Conservation (phyloP, 805 yeast genomes). For the Metschnikowia vanudenii region DNA sequence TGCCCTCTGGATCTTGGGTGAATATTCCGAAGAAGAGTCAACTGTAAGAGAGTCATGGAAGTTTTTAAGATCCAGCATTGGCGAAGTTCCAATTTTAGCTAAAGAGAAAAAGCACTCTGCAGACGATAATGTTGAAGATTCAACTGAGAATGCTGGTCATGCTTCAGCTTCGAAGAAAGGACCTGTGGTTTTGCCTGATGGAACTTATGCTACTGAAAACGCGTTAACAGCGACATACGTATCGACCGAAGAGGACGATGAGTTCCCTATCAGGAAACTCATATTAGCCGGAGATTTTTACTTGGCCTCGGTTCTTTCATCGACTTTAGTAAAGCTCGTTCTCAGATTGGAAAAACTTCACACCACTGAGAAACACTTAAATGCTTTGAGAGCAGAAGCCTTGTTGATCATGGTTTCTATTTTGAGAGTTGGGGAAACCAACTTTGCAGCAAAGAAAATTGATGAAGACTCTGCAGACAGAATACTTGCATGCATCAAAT, state of each 20-base stretch:
- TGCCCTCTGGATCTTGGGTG: conserved; percentile 95
- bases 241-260: conserved; percentile 37
- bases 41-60: conserved; percentile 86
- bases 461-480: conserved; percentile 98
- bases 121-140: conserved; percentile 25
- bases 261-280: conserved; percentile 77
- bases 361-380: conserved; percentile 54
- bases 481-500: conserved; percentile 80
- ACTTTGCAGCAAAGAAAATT: conserved; percentile 65
- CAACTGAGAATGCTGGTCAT: conserved; percentile 8
- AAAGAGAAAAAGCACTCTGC: conserved; percentile 52
- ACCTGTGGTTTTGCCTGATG: conserved; percentile 94
- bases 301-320: conserved; percentile 81
- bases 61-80: conserved; percentile 75
- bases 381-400: conserved; percentile 93
- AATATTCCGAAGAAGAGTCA: conserved; percentile 69
- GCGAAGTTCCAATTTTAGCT: conserved; percentile 87
- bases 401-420: conserved; percentile 89
- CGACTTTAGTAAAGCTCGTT: conserved; percentile 85
- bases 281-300: conserved; percentile 87
- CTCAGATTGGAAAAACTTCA: conserved; percentile 66
- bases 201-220: conserved; percentile 95
- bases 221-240: conserved; percentile 56
- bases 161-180: conserved; percentile 37
- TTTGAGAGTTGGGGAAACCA: conserved; percentile 79